Conservation (phyloP, 1,284 basidiomycete species). For the Microbotryum scabiosae region DNA sequence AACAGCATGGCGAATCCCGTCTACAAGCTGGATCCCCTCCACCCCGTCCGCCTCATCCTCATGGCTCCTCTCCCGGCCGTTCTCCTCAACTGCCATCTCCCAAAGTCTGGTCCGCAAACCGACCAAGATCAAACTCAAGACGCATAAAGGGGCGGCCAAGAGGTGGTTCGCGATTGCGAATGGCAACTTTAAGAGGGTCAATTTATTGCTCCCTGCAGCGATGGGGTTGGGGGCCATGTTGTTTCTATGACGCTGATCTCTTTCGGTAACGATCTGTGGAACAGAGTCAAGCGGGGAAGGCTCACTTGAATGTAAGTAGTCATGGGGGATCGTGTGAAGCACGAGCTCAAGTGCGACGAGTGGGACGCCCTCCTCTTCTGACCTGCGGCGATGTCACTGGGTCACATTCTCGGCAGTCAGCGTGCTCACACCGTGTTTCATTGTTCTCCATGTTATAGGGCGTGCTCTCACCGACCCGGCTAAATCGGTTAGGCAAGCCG, state of each 20-base stretch:
- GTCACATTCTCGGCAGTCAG: too few relatives aligned
- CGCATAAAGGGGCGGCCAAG: slow-evolving; percentile 32
- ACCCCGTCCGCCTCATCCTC: not conserved
- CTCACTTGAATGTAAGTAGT: slow-evolving; percentile 3
- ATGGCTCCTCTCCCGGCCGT: not conserved
- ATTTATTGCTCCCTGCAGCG: not conserved
- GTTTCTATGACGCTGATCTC: too few relatives aligned
- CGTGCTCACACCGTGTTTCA: too few relatives aligned
- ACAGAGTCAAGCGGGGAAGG: slow-evolving; percentile 6
- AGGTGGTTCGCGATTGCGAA: slow-evolving; percentile 27
- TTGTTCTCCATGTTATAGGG: too few relatives aligned
- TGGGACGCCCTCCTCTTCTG: too few relatives aligned
- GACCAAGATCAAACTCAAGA: slow-evolving; percentile 32
- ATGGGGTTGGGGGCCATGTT: not conserved
- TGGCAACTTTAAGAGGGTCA: slow-evolving; percentile 29
- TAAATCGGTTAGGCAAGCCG: too few relatives aligned
- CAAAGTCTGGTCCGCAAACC: slow-evolving; percentile 20
- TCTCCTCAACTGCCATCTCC: slow-evolving; percentile 2
- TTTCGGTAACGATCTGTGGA: not conserved
- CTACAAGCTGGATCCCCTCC: too few relatives aligned
- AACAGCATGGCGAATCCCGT: too few relatives aligned
- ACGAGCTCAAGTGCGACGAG: too few relatives aligned
- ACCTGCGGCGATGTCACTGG: too few relatives aligned
- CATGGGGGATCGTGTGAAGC: too few relatives aligned
- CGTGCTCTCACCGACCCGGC: too few relatives aligned